Evolutionary conservation across 805 yeast species (phyloP).

Genomic region (Nakazawaea anatomiae): DNA sequence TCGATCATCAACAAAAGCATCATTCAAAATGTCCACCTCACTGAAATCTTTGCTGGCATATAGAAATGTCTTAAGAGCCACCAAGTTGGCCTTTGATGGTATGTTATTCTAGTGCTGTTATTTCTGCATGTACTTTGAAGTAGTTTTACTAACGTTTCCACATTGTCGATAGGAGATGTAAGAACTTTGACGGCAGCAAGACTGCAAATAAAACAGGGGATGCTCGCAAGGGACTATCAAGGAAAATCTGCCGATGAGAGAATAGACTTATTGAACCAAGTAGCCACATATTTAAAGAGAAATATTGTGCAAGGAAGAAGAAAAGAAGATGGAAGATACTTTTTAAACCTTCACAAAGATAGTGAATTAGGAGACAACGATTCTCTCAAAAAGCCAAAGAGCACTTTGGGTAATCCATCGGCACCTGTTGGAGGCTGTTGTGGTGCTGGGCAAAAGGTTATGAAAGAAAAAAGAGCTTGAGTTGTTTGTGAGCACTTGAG

Average conservation of each 20-base stretch:
- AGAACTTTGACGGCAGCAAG: constrained; percentile 55
- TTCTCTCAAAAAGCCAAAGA: constrained; percentile 48
- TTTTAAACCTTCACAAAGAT: constrained; percentile 67
- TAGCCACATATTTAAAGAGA: constrained; percentile 59
- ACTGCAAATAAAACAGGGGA: constrained; percentile 49
- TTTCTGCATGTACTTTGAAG: not conserved
- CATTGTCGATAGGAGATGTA: constrained; percentile 29
- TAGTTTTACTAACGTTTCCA: not conserved
- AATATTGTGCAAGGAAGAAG: constrained; percentile 85
- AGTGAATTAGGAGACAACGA: constrained; percentile 94
- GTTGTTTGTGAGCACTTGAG: not conserved
- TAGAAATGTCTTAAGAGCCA: constrained; percentile 62
- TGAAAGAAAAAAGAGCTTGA: constrained; percentile 16
- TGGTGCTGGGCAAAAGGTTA: constrained; percentile 38
- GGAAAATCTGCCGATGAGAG: constrained; percentile 45
- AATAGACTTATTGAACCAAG: constrained; percentile 55
- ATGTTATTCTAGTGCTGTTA: constrained; percentile 9
- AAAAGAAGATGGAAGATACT: constrained; percentile 34
- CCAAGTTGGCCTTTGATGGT: constrained; percentile 49
- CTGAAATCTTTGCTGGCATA: constrained; percentile 36
- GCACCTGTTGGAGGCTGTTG: constrained; percentile 48
- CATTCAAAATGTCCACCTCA: constrained; percentile 2
- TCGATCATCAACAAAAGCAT: not conserved
- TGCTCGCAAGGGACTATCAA: constrained; percentile 28
- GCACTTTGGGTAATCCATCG: constrained; percentile 17